Evolutionary conservation across 768 basidiomycete species (phyloP).

Genomic region (Kwoniella sp.): DNA sequence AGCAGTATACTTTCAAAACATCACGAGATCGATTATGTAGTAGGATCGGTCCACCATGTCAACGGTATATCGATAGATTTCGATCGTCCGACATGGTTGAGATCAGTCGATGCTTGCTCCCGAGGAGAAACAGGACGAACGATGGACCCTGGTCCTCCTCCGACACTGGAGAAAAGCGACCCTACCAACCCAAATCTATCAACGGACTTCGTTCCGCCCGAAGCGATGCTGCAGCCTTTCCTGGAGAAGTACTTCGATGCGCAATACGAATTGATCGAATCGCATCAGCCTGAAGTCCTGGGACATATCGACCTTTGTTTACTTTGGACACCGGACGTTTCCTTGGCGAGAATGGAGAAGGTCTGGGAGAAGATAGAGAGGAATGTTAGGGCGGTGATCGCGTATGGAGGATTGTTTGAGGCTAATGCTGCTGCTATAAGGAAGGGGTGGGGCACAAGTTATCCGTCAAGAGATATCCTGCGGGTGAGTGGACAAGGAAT

Average conservation of each 20-base stretch:
- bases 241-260: conserved; percentile 75
- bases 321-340: conserved; percentile 68
- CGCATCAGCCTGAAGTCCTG: conserved; percentile 80
- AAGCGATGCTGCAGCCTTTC: conserved; percentile 26
- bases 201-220: conserved; percentile 41
- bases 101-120: conserved; percentile 39
- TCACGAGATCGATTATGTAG: conserved; percentile 74
- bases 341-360: conserved; percentile 57
- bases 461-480: conserved; percentile 77
- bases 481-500: conserved; percentile 66
- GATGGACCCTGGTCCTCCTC: conserved; percentile 25
- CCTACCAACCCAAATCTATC: conserved; percentile 42
- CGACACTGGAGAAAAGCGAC: conserved; percentile 12
- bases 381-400: conserved; percentile 71
- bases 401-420: conserved; percentile 90
- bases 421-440: conserved; percentile 87
- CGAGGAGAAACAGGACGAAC: conserved; percentile 8
- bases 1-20: conserved; percentile 61
- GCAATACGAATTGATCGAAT: conserved; percentile 70
- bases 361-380: conserved; percentile 70
- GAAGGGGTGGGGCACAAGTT: conserved; percentile 83
- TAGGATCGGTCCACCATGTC: conserved; percentile 93
- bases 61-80: conserved; percentile 88
- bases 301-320: conserved; percentile 93
- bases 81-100: conserved; percentile 67